Evolutionary conservation across 164 flowering plant species (phyloP), one percentile per base, ranked within the genome.

Genomic region (Tetracentron sinense): DNA sequence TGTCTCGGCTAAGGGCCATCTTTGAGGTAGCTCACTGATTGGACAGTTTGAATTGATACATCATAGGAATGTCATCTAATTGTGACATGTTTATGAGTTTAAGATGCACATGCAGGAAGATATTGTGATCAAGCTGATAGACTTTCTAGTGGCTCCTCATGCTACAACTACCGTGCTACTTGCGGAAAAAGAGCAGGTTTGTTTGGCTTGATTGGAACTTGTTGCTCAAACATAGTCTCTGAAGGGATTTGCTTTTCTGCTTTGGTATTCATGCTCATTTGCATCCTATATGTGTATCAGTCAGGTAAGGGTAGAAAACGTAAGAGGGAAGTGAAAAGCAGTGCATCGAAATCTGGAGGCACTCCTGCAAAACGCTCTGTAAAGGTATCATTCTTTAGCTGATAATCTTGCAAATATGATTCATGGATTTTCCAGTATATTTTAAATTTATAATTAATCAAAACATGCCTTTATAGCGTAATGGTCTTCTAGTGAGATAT

Each of bases 121-220:
- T 63, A 78, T 91, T 54, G 78, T 91, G 62, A 19, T 68, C 3
- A 86, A 83, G 74, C 78, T 94, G 68, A 60, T 94, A 17, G 96
- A 94, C 48, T 94, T 94, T 79, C 70, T 94, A 87, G 77, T 72
- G 64, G 77, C 84, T 30, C 99, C 99, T 60, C 82, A 78, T 78
- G 81, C 89, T 12, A 89, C 89, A 56, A 82, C 85, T 30, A 70
- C 81, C 57, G 88, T 74, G 38, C 71, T 82, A 56, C 88, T 88
- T 69, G 78, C 89, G 19, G 99, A 91, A 35, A 86, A 84, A 59
- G 96, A 86, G 64, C 85, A 80, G 89, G 95, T 88, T 67, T 57
- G 67, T 48, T 28, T 71, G n/a, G 33, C 8, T 46, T 54, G 47
- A 1, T 22, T 64, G 49, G 26, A 27, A 15, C 15, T 59, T 27